Evolutionary conservation across 2,329 filamentous ascomycete genomes (phyloP).

Genomic region (Neoscytalidium dimidiatum): DNA sequence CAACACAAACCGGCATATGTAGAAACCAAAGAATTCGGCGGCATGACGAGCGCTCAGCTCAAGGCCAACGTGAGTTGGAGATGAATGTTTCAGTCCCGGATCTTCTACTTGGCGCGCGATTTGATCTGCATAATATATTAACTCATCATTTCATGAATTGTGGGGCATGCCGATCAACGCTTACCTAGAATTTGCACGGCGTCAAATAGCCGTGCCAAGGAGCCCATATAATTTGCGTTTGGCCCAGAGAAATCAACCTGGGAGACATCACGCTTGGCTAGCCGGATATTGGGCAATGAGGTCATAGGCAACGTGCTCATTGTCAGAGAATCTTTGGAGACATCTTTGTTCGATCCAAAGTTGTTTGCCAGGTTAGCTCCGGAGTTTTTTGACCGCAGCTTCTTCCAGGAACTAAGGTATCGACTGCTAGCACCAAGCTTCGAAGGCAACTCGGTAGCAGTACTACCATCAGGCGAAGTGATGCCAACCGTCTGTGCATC

Average conservation of each 20-base stretch:
- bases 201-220: conserved; percentile 87
- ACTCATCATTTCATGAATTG: conserved; percentile 1
- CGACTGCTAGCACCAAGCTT: conserved; percentile 56
- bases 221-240: conserved; percentile 87
- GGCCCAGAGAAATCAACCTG: conserved; percentile 76
- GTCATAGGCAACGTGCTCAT: conserved; percentile 61
- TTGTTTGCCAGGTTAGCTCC: conserved; percentile 52
- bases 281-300: conserved; percentile 72
- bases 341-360: conserved; percentile 43
- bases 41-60: conserved; percentile 92
- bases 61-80: conserved; percentile 91
- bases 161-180: conserved; percentile 28
- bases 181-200: conserved; percentile 89
- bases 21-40: conserved; percentile 97
- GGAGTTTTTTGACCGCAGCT: conserved; percentile 87
- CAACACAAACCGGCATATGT: conserved; percentile 92
- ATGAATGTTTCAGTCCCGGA: conserved; percentile 85
- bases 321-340: conserved; percentile 60
- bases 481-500: conserved; percentile 54
- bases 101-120: conserved; percentile 96
- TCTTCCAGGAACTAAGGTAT: conserved; percentile 84
- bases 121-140: conserved; percentile 64
- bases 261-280: conserved; percentile 70
- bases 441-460: conserved; percentile 8
- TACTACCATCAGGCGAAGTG: conserved; percentile 26